Conservation (phyloP, 163 green algal species). For the Volvox carteri region DNA sequence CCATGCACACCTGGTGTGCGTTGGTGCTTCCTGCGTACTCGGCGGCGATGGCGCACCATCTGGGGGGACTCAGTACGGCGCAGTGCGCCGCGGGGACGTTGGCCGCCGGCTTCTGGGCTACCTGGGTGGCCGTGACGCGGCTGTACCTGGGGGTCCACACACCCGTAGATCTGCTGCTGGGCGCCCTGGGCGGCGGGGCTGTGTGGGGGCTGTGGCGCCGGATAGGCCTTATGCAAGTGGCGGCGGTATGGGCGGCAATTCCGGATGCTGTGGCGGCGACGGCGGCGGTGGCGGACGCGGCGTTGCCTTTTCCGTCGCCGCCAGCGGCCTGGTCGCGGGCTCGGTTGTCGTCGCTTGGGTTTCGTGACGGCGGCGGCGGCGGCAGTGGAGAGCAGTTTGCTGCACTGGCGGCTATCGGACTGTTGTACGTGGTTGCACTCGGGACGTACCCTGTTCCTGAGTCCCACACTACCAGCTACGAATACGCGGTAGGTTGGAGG, state of each 20-base stretch:
- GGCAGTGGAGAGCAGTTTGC: too few species aligned
- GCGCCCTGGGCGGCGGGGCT: background rate
- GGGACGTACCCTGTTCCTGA: slow-evolving; percentile 5
- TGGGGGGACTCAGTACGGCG: background rate
- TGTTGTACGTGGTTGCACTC: slow-evolving; percentile 4
- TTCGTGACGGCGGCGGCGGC: too few species aligned
- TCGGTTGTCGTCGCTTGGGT: background rate
- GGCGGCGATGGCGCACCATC: background rate
- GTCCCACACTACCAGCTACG: slow-evolving; percentile 51
- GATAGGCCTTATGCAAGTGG: slow-evolving; percentile 4
- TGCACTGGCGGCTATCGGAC: background rate
- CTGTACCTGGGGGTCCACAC: slow-evolving; percentile 55
- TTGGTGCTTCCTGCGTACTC: slow-evolving; percentile 35
- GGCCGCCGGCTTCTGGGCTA: background rate
- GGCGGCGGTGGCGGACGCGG: background rate
- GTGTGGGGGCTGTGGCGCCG: slow-evolving; percentile 22
- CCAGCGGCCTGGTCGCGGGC: background rate
- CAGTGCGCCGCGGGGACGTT: background rate
- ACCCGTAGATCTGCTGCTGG: slow-evolving; percentile 26
- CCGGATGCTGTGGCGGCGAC: background rate
- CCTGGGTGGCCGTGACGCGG: slow-evolving; percentile 27
- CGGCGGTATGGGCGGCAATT: background rate
- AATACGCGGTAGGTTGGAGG: slow-evolving; percentile 36
- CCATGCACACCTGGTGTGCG: slow-evolving; percentile 55
- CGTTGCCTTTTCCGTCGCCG: too few species aligned